Evolutionary conservation across 2,329 filamentous ascomycete species (phyloP), one percentile per base, ranked within the genome.

Genomic region (Clonostachys rosea): DNA sequence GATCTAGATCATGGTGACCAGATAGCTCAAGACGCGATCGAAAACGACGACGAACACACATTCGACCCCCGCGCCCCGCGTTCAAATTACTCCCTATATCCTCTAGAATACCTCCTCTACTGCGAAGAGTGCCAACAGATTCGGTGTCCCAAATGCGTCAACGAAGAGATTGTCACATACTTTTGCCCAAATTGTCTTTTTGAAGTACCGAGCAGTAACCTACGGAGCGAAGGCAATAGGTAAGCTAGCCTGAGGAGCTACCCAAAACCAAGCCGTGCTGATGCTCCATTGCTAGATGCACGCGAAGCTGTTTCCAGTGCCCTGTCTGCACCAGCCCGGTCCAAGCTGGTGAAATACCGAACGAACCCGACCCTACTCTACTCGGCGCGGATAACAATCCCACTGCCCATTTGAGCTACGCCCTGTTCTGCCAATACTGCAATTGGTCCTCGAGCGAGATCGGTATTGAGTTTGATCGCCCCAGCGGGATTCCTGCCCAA

Each of bases 71-170:
- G 87, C 57, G 84, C 86, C 50, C 81, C 88, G 14, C 85, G 91
- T 36, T 88, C 94, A 49, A 94, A 91, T 65, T 97, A 90, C 74
- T 91, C 90, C 54, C 76, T 99, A 34, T 96, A 92, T 61, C 92
- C 94, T 1, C 83, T 96, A 41, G 92, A 97, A 61, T 86, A 96
- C 62, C 80, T 99, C 24, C 79, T 97, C 39, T 99, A 95, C 72
- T 99, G 94, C 73, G 92, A 96, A 63, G 94, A 97, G 64, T 99
- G 94, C 66, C 90, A 95, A 63, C 87, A 96, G 67, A 95, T 97
- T 52, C 87, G 94, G 56, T 99, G 94, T 63, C 89, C 90, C 6
- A 79, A 91, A 69, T 99, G 94, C 61, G 88, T 95, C 46, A 81
- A 86, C 43, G 94, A 99, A 63, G 94, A 99, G 69, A 91, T 96